phyloP scores from a whole-genome alignment of 768 basidiomycete species.

The Lactifluus piperatus region DNA sequence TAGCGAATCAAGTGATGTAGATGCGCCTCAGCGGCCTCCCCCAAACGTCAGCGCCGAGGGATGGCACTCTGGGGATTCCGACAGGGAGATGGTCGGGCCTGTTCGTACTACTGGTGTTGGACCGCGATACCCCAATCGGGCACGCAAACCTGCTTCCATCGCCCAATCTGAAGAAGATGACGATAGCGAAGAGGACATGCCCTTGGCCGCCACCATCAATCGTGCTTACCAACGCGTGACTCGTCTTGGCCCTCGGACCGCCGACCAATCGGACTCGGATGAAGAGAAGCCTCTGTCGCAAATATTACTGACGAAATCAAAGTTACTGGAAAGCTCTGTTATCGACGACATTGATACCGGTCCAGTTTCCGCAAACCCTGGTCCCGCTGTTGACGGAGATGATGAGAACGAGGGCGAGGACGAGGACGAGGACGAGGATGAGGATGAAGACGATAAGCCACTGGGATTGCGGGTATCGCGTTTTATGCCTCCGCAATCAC shows the following conservation, averaged over 20 bases:
- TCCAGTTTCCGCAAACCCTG: conserved; percentile 6
- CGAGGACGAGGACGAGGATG: conserved; percentile 38
- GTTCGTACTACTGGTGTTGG: conserved; percentile 53
- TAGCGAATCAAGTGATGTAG: conserved; percentile 38
- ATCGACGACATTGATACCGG: conserved; percentile 31
- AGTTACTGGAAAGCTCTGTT: conserved; percentile 35
- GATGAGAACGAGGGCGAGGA: conserved; percentile 25
- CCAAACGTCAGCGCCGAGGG: conserved; percentile 1
- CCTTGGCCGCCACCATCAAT: conserved; percentile 55
- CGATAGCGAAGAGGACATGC: conserved; percentile 75
- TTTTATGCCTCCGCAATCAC: conserved; percentile 21
- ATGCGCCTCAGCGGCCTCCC: neutral
- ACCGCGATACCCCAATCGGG: conserved; percentile 38
- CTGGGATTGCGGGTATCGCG: conserved; percentile 61
- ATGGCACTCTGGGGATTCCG: conserved; percentile 45
- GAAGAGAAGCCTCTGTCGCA: conserved; percentile 65
- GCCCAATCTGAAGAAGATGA: conserved; percentile 23
- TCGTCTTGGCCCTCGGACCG: conserved; percentile 22
- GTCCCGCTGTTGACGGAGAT: neutral
- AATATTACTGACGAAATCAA: conserved; percentile 41
- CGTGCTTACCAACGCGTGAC: conserved; percentile 43
- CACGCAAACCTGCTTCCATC: conserved; percentile 17
- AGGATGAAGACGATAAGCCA: conserved; percentile 64
- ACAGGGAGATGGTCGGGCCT: conserved; percentile 49
- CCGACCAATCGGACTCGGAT: conserved; percentile 44